Conservation (phyloP, 2,329 filamentous ascomycete genomes). For the Epichloe uncinata region DNA sequence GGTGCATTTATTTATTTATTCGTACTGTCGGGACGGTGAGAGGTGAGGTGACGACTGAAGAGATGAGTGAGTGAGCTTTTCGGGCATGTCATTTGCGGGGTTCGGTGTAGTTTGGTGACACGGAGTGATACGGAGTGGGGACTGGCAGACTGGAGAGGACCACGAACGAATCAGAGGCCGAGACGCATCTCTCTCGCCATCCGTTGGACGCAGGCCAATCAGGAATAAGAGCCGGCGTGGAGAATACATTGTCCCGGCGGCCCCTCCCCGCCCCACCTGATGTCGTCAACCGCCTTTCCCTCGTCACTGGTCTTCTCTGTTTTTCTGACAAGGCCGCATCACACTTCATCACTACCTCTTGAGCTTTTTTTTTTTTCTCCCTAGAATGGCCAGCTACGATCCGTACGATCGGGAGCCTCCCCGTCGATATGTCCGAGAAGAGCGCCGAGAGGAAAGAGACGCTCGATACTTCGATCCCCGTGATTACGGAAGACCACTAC, state of each 20-base stretch:
- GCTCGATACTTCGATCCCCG: constrained; percentile 40
- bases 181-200: too few species aligned
- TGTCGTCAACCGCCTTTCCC: background rate
- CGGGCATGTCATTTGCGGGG: background rate
- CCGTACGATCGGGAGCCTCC: constrained; percentile 38
- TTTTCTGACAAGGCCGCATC: background rate
- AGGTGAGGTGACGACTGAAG: background rate
- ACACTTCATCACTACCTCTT: background rate
- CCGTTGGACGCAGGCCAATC: background rate
- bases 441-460: constrained; percentile 36
- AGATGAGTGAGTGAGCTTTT: background rate
- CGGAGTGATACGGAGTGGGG: background rate
- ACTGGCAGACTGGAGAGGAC: too few species aligned
- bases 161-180: too few species aligned
- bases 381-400: constrained; percentile 35
- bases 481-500: constrained; percentile 33
- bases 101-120: background rate
- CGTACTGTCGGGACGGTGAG: background rate
- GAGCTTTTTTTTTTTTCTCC: background rate
- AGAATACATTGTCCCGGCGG: background rate
- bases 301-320: background rate
- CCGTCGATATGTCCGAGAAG: constrained; percentile 40
- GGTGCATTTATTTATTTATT: background rate
- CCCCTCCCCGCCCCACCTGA: background rate
- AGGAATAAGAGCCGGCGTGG: background rate